Conservation (phyloP, 441 rosid species). For the Corymbia calophylla region DNA sequence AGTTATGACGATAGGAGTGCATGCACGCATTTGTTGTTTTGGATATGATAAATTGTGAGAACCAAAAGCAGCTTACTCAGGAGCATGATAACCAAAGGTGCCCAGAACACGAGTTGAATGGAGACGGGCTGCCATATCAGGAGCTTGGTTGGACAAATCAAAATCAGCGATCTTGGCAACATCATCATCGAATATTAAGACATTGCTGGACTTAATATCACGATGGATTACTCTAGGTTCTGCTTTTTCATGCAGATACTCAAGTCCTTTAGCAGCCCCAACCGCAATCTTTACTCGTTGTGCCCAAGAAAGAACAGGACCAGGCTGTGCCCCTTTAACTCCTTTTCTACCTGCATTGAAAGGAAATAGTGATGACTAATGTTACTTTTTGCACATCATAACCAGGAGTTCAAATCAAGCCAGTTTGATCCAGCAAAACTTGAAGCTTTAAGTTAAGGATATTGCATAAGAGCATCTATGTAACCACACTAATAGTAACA, state of each 20-base stretch:
- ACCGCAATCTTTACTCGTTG: conserved; percentile 70
- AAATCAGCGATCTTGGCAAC: conserved; percentile 69
- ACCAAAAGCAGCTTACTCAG: conserved; percentile 50
- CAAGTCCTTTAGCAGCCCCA: conserved; percentile 74
- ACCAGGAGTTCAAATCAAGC: background rate
- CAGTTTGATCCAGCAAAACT: background rate
- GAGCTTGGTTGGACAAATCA: conserved; percentile 73
- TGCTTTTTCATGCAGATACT: conserved; percentile 65
- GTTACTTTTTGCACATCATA: background rate
- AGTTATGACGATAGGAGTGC: background rate
- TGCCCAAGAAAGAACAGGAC: conserved; percentile 58
- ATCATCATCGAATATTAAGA: conserved; percentile 63
- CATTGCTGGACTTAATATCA: conserved; percentile 68
- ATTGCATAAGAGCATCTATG: background rate
- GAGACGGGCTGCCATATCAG: conserved; percentile 70
- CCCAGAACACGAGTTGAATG: conserved; percentile 76
- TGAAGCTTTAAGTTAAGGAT: background rate
- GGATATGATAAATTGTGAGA: background rate
- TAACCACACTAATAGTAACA: background rate
- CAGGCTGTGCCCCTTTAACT: conserved; percentile 71
- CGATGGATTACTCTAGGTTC: conserved; percentile 60
- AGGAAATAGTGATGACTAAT: background rate
- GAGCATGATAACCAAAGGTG: conserved; percentile 72
- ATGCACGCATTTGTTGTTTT: background rate
- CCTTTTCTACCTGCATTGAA: conserved; percentile 55